Base-by-base conservation (phyloP, 2,329 filamentous ascomycete species). In the Magnaporthiopsis incrustans region DNA sequence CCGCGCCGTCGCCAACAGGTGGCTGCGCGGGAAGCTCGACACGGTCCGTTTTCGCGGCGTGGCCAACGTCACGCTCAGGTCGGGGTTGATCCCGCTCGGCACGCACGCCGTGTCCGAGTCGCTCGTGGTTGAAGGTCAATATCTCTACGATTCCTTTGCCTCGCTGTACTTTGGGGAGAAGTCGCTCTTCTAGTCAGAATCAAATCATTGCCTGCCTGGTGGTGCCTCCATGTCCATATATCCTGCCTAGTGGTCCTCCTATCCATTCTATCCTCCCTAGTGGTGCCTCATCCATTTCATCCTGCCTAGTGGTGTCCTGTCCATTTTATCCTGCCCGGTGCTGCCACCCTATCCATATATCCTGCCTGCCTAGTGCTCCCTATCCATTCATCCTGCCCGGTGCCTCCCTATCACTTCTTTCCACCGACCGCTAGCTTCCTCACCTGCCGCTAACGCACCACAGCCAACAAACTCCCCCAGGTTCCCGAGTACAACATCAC, bases 401-500 rank as follows among this genome's bases (percentile, higher is more conserved):
- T n/a, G n/a, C n/a, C 7, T 27, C n/a, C n/a, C 59, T n/a, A 38
- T 27, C 65, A 6, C n/a, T 63, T 33, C 64, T 64, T 65, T 64
- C 66, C 65, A 60, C 66, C 64, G 30, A 64, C 66, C 26, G 35
- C 60, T 66, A 65, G 62, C 63, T 62, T 25, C 3, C 27, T 6
- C 6, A 58, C 57, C 7, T 30, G 25, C 18, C 57, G 57, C 57
- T 32, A 27, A 58, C 12, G 57, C 7, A 15, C 18, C 14, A 76
- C 75, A 89, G 87, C 83, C 73, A 81, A 82, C 69, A 79, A 93
- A 70, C 83, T 97, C 69, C 94, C 94, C 64, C 77, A 82, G 61
- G 81, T 97, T 64, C 95, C 95, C 58, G 80, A 87, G 64, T 92
- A 96, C 78, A 89, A 92, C 71, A 90, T 99, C 71, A 88, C 89